phyloP scores from a whole-genome alignment of 2,329 filamentous ascomycete genomes.

The Eutypella sp. region DNA sequence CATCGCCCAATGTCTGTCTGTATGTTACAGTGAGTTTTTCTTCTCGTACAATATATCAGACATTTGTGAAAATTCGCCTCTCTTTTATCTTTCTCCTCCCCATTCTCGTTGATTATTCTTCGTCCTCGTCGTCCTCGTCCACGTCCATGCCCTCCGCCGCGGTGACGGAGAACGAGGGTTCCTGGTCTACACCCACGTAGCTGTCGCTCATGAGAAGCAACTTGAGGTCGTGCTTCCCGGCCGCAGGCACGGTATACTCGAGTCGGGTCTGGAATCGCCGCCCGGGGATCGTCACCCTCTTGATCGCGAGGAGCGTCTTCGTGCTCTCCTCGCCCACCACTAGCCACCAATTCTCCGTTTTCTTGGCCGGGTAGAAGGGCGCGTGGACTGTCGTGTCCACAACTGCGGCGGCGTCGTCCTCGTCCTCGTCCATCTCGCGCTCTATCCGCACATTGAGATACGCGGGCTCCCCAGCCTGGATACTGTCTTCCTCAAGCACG shows the following conservation, averaged over 20 bases:
- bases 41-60: constrained; percentile 17
- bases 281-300: constrained; percentile 79
- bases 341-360: constrained; percentile 98
- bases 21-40: constrained; percentile 30
- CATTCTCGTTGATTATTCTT: constrained; percentile 57
- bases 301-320: constrained; percentile 85
- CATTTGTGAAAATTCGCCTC: constrained; percentile 14
- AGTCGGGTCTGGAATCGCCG: constrained; percentile 72
- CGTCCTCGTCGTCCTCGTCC: constrained; percentile 80
- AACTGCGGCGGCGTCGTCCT: too few relatives aligned
- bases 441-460: constrained; percentile 81
- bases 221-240: constrained; percentile 83
- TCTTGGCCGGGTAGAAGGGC: constrained; percentile 86
- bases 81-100: constrained; percentile 15
- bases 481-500: constrained; percentile 72
- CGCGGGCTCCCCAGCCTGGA: constrained; percentile 74
- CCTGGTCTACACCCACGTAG: constrained; percentile 95
- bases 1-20: constrained; percentile 19
- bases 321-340: constrained; percentile 90
- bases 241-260: constrained; percentile 80
- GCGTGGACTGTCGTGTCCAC: constrained; percentile 84
- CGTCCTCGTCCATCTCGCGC: constrained; percentile 70
- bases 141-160: constrained; percentile 94
- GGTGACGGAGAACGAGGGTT: constrained; percentile 78
- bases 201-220: constrained; percentile 95